Evolutionary conservation across 129 eudicot genomes (phyloP), one percentile per base, ranked within the genome.

Genomic region (Solidago caesia): DNA sequence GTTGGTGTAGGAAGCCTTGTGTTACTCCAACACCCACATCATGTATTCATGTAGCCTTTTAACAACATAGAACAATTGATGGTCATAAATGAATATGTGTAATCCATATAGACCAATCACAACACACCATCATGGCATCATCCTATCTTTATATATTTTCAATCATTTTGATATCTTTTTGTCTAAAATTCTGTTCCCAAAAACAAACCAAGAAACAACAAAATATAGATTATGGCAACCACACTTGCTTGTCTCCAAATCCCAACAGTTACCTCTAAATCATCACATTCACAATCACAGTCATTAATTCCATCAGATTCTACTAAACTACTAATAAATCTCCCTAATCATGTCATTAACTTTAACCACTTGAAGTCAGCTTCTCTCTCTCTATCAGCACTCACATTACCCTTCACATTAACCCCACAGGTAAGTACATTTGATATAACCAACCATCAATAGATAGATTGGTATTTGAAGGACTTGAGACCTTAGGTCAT

Each of bases 341-440:
- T 74, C 68, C 48, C 72, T 63, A 46, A 68, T 55, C 26, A 48
- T 58, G n/a, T 77, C 21, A 63, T 26, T n/a, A 71, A 75, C 27
- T 0, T 81, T 59, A 67, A 78, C 25, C 75, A 68, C 68, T 69
- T 87, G 3, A 84, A 80, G 67, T 85, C 96, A 11, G 76, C 67
- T 33, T 57, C 92, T 49, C 84, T 87, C 66, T 90, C 96, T 80
- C 84, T 86, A 55, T 44, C 92, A 7, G 87, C 96, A 13, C 29
- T 82, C 84, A n/a, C 96, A 58, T 77, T 88, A 55, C 94, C 92
- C 45, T 73, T 83, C 75, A 64, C 90, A 59, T 77, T 93, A 6
- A 80, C 80, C 59, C 71, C 96, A 16, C 64, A 82, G 92, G 98
- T 75, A 81, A 79, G 57, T 60, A 2, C 9, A 3, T 5, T 52